Evolutionary conservation across 176 grass and related monocot genomes (phyloP), one percentile per base, ranked within the genome.

Genomic region (Cenchrus purpureus): DNA sequence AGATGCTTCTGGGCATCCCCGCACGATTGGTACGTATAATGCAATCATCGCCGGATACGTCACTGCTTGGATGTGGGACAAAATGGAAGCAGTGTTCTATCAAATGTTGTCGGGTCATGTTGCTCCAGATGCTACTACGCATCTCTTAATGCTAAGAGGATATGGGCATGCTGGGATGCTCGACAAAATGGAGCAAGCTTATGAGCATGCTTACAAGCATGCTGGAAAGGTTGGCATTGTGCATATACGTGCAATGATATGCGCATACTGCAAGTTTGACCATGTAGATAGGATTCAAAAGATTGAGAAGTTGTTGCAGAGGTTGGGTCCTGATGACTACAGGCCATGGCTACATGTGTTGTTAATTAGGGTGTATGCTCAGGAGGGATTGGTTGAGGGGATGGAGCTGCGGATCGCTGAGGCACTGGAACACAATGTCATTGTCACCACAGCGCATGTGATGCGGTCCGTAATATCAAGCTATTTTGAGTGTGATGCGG

Each of bases 21-120:
- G 90, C 37, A 92, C 88, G 4, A 68, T 96, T 13, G 76, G 73
- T 67, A 99, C 97, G 0, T 92, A 96, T 29, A 99, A 96, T 49
- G 91, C 91, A 3, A 45, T 89, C n/a, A 96, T 99, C 1, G 66
- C 97, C 3, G 93, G 88, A 7, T 96, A 99, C 62, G 40, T 96
- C 70, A 99, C 91, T 0, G 93, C 90, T 3, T 94, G 89, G 87
- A 95, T 87, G 86, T 99, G 97, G 97, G 97, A 96, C 29, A 87
- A 87, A 74, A 94, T 96, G 91, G 97, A 94, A 75, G 54, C 56
- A 4, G 64, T 72, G 32, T 94, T 92, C 84, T 29, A 67, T 6
- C 84, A 78, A 56, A 96, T 94, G 97, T 34, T 74, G 14, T 72
- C 74, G n/a, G 82, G 88, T 48, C 71, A 77, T 45, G 74, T 94